These are phyloP conservation scores for Dacryopinax spathularia DNA, from an alignment of 768 basidiomycete genomes.

Conservation along the genomic window DNA sequence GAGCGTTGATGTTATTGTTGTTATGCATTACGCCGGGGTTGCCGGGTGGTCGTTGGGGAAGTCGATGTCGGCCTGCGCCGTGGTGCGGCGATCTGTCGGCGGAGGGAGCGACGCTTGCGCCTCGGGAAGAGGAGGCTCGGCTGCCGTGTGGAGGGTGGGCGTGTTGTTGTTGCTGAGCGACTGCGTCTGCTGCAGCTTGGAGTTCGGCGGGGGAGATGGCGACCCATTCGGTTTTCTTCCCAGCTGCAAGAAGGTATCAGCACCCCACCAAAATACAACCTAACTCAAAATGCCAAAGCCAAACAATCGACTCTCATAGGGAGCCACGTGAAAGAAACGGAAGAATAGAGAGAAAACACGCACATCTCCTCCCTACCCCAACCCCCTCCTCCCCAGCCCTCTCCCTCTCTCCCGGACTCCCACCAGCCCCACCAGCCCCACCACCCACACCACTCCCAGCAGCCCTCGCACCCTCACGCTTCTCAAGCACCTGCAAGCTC, in stretches of 20 bases:
- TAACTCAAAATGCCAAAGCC: not conserved
- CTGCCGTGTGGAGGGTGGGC: not conserved
- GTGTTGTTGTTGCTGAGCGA: not conserved
- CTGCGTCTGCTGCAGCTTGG: constrained; percentile 38
- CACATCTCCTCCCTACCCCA: not conserved
- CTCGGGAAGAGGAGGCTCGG: constrained; percentile 1
- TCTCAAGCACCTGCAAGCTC: not conserved
- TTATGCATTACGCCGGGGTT: not conserved
- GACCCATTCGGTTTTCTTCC: constrained; percentile 48
- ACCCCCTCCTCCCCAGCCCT: not conserved
- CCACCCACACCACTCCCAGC: not conserved
- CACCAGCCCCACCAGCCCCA: not conserved
- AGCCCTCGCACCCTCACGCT: not conserved
- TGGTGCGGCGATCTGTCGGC: not conserved
- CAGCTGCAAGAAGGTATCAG: constrained; percentile 19
- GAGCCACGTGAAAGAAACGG: too few relatives aligned
- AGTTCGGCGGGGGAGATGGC: constrained; percentile 44
- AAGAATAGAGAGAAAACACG: not conserved
- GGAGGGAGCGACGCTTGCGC: not conserved
- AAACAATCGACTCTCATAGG: too few relatives aligned
- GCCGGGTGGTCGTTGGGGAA: not conserved
- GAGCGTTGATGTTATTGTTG: not conserved
- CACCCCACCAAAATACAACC: not conserved
- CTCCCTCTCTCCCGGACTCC: not conserved
- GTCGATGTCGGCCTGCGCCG: not conserved